Evolutionary conservation across 257 asterid genomes (phyloP), one percentile per base, ranked within the genome.

Genomic region (Petunia secreta): DNA sequence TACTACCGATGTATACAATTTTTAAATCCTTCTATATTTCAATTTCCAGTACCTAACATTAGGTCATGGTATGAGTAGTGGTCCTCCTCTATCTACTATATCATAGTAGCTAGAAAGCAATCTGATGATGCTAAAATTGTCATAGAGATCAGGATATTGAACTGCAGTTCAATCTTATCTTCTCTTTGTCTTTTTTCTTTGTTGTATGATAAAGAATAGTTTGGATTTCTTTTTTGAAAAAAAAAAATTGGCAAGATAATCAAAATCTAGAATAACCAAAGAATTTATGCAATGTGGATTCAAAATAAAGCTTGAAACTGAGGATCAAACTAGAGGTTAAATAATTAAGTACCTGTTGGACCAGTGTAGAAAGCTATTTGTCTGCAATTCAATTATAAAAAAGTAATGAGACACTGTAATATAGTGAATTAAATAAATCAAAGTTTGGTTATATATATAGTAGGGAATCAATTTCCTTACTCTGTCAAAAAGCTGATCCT

Each of bases 311-410:
- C 54, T 6, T 40, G 14, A 1, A 40, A 2, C 25, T 25, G 25
- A 8, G 37, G 15, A 67, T 67, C 3, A 3, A 44, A 68, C 8
- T 3, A 8, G 7, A 69, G 46, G 77, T 25, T 9, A 9, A 48
- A 39, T 39, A 48, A 39, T 39, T n/a, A 48, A 39, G 67, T 63
- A 95, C 98, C 98, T 86, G 99, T 92, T 83, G 97, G 99, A 80
- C 99, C 99, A 1, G 99, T 95, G 87, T 75, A 86, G 86, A 87
- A 79, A 43, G 99, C 96, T 66, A 93, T 85, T 88, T 95, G 99
- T 90, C 99, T 95, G 93, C 91, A 90, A 55, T 74, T 0, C 75
- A 11, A 66, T 36, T n/a, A 52, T 41, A 57, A 63, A 66, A 67
- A 73, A 14, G 4, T 10, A 34, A 14, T 69, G 7, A 8, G 36